These are phyloP conservation scores for Amphibolis antarctica DNA, from an alignment of 106 monocot species.

Conservation along the genomic window DNA sequence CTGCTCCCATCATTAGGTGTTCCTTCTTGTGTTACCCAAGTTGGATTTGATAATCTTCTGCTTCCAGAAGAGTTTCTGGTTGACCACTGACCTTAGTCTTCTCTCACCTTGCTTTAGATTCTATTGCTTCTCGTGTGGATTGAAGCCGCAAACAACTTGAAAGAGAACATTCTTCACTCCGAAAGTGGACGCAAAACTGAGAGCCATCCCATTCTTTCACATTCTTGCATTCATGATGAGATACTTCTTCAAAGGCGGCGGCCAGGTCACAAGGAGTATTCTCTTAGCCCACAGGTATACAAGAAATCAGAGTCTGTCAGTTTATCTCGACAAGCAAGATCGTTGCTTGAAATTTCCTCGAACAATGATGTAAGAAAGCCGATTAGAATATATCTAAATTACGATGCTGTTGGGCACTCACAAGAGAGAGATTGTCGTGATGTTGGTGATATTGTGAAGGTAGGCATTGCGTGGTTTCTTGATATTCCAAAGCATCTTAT, in stretches of 20 bases:
- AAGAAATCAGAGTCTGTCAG: constrained; percentile 17
- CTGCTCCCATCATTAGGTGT: background rate
- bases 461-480: background rate
- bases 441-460: constrained; percentile 91
- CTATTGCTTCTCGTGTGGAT: constrained; percentile 22
- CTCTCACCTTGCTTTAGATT: constrained; percentile 24
- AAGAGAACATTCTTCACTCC: background rate
- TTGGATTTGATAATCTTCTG: background rate
- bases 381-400: constrained; percentile 88
- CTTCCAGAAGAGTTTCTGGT: background rate
- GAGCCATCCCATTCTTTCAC: constrained; percentile 42
- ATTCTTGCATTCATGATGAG: constrained; percentile 95
- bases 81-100: background rate
- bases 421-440: constrained; percentile 71
- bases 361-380: constrained; percentile 50
- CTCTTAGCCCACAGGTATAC: constrained; percentile 84
- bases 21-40: background rate
- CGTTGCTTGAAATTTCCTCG: constrained; percentile 44
- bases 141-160: constrained; percentile 12
- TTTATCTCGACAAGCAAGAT: constrained; percentile 37
- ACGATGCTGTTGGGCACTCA: constrained; percentile 96
- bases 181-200: constrained; percentile 22
- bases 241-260: constrained; percentile 78
- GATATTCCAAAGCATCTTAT: too few relatives aligned
- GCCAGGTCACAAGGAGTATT: constrained; percentile 70